A percentile compares a stretch with the other conserved stretches of the same genome.
Conservation (phyloP, 1,284 basidiomycete genomes). For the Cutaneotrichosporon cyanovorans region DNA sequence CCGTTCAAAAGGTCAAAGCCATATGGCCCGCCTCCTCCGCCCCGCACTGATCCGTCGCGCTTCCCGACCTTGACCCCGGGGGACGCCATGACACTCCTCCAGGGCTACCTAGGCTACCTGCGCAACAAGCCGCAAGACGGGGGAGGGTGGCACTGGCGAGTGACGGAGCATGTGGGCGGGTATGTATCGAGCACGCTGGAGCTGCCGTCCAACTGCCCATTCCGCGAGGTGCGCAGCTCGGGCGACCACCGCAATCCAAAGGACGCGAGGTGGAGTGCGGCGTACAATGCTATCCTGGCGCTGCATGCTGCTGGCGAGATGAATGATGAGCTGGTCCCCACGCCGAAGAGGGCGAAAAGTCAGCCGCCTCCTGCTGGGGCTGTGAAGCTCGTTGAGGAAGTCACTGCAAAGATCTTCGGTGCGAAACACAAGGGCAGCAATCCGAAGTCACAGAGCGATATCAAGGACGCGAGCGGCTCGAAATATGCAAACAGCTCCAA, state of each 20-base stretch:
- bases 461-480: no score
- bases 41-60: no score
- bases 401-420: no score
- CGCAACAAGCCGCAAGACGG: constrained; percentile 11
- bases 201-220: constrained; percentile 13
- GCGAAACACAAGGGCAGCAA: no score
- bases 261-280: constrained; percentile 21
- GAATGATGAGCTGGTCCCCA: constrained; percentile 14
- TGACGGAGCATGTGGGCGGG: neutral
- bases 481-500: no score
- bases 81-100: neutral
- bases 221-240: neutral
- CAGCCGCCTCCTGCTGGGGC: neutral
- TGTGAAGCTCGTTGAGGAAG: neutral
- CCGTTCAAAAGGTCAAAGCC: no score
- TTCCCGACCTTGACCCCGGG: no score
- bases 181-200: neutral
- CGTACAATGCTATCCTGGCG: constrained; percentile 11
- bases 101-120: constrained; percentile 11
- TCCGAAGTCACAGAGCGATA: no score
- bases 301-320: constrained; percentile 21
- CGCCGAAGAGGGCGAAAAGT: constrained; percentile 5
- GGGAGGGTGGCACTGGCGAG: no score
- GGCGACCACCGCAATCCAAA: constrained; percentile 7
- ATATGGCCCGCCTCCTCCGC: no score